A percentile compares a stretch with the other conserved stretches of the same genome.
These are phyloP conservation scores for Capsicum rhomboideum DNA, from an alignment of 257 asterid genomes.

Conservation along the genomic window DNA sequence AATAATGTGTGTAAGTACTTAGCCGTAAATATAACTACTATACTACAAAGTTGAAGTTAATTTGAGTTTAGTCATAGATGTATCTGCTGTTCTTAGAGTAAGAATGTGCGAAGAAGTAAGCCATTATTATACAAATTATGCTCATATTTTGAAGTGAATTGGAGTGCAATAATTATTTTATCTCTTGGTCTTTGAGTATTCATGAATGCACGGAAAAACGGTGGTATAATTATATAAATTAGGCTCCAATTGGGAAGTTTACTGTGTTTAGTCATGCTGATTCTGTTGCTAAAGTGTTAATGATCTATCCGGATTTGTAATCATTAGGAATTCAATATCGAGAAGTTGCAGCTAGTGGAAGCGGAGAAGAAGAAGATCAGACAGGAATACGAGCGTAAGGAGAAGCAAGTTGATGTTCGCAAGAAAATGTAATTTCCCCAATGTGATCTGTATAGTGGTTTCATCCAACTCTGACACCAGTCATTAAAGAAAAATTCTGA, in stretches of 20 bases:
- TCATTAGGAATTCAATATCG: slow-evolving; percentile 88
- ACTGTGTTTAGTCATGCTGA: background rate
- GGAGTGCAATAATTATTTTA: background rate
- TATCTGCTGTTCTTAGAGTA: background rate
- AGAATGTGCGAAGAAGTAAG: background rate
- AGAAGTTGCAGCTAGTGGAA: slow-evolving; percentile 94
- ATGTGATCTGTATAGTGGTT: background rate
- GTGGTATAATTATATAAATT: background rate
- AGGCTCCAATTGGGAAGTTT: background rate
- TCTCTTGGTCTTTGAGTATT: background rate
- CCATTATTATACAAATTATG: background rate
- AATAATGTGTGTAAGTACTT: background rate
- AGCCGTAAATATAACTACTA: background rate
- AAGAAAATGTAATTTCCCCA: slow-evolving; percentile 60
- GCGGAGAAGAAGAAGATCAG: slow-evolving; percentile 98
- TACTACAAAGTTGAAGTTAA: background rate
- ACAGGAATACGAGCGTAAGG: slow-evolving; percentile 90
- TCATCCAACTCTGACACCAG: background rate
- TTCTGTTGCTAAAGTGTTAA: background rate
- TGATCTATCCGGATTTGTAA: background rate
- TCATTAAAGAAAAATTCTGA: background rate
- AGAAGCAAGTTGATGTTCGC: slow-evolving; percentile 85
- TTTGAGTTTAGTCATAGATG: background rate
- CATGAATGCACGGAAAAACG: background rate
- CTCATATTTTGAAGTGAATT: background rate